These are phyloP conservation scores for Dictyophora rubrovolvata DNA, from an alignment of 768 basidiomycete genomes.

Conservation along the genomic window DNA sequence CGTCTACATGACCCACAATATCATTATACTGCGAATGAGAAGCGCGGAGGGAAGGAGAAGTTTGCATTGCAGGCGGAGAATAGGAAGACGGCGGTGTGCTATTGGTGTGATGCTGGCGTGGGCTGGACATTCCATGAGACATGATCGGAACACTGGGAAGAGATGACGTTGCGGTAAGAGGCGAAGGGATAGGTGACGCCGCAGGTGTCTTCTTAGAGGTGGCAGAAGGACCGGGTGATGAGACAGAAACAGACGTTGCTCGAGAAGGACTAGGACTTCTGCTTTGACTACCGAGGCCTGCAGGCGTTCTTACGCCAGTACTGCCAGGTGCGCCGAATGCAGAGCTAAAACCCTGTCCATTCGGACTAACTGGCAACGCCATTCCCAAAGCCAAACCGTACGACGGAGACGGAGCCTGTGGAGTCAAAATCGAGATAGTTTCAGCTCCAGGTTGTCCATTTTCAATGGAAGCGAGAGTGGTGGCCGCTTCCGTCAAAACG, in stretches of 20 bases:
- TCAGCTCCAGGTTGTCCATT: constrained; percentile 9
- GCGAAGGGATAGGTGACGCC: constrained; percentile 19
- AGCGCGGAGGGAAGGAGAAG: constrained; percentile 9
- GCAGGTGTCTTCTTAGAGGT: constrained; percentile 23
- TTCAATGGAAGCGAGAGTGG: constrained; percentile 41
- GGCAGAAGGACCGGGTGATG: constrained; percentile 1
- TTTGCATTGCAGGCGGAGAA: constrained; percentile 11
- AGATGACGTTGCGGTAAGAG: constrained; percentile 14
- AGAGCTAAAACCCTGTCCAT: constrained; percentile 9
- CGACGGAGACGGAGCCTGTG: constrained; percentile 15
- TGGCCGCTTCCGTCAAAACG: constrained; percentile 75
- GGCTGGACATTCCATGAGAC: constrained; percentile 10
- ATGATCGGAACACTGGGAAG: constrained; percentile 12
- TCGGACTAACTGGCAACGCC: constrained; percentile 46
- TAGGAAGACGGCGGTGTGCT: constrained; percentile 12
- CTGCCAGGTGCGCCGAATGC: constrained; percentile 16
- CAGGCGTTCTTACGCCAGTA: constrained; percentile 55
- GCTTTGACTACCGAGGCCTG: constrained; percentile 43
- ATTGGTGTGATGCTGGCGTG: constrained; percentile 17
- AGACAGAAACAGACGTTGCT: neutral
- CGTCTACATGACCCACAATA: neutral
- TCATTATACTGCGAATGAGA: constrained; percentile 12
- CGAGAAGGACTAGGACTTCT: constrained; percentile 40
- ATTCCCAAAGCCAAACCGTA: constrained; percentile 47
- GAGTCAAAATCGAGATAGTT: neutral